Conservation (phyloP, 164 flowering plant genomes). For the Annona cherimola region DNA sequence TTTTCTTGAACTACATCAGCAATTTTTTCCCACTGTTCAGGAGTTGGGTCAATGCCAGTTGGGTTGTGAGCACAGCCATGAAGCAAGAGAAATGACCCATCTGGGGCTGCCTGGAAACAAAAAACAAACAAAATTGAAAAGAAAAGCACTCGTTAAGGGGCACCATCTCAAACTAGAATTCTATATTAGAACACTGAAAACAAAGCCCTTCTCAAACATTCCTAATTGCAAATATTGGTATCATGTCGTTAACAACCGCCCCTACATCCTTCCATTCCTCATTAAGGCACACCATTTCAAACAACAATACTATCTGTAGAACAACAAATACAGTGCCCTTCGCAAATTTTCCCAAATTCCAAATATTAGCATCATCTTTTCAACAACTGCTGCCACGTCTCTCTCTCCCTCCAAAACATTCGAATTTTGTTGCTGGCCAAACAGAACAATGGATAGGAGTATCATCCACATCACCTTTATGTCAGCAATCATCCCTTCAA, state of each 20-base stretch:
- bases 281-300: too few relatives aligned
- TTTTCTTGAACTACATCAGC: constrained; percentile 97
- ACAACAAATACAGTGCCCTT: neutral
- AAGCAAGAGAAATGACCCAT: constrained; percentile 85
- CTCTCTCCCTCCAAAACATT: neutral
- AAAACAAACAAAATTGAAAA: neutral
- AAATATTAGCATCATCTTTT: neutral
- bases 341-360: neutral
- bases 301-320: too few relatives aligned
- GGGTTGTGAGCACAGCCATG: constrained; percentile 99
- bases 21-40: constrained; percentile 85
- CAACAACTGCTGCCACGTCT: neutral
- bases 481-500: constrained; percentile 94
- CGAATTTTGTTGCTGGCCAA: neutral
- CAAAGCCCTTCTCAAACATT: neutral
- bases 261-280: too few relatives aligned
- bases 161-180: neutral
- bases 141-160: neutral
- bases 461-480: constrained; percentile 56
- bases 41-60: constrained; percentile 96
- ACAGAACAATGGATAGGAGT: neutral
- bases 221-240: neutral
- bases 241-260: neutral
- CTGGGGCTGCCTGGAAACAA: constrained; percentile 72
- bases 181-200: too few relatives aligned